A percentile compares a stretch with the other conserved stretches of the same genome.
These are phyloP conservation scores for Phycomyces blakesleeanus DNA, from an alignment of 192 early-diverging fungal species.

Conservation along the genomic window DNA sequence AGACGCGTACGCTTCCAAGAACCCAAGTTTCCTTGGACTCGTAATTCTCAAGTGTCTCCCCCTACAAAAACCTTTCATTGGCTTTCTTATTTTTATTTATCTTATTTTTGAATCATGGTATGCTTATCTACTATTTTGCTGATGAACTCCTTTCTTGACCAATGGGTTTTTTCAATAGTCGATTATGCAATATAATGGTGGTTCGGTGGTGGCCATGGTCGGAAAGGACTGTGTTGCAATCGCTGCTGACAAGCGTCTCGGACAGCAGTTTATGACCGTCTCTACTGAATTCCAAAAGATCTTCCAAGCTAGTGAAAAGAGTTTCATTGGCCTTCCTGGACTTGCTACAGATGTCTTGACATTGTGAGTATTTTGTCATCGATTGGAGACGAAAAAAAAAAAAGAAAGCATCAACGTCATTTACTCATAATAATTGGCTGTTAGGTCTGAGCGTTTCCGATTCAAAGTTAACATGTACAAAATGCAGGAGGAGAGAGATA, in stretches of 20 bases:
- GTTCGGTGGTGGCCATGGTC: conserved; percentile 91
- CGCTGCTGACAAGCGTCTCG: conserved; percentile 91
- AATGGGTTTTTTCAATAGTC: conserved; percentile 39
- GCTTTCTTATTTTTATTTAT: too few species aligned
- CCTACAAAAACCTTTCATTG: too few species aligned
- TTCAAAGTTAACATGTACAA: conserved; percentile 96
- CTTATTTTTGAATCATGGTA: too few species aligned
- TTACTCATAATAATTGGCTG: conserved; percentile 5
- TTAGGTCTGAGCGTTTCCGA: conserved; percentile 81
- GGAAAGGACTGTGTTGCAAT: conserved; percentile 99
- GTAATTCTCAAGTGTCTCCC: too few species aligned
- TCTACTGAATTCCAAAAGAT: conserved; percentile 94
- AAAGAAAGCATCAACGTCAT: not conserved
- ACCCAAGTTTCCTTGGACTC: too few species aligned
- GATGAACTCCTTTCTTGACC: not conserved
- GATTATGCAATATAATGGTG: conserved; percentile 94
- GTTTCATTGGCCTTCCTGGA: conserved; percentile 87
- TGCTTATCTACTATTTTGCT: too few species aligned
- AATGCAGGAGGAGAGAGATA: conserved; percentile 92
- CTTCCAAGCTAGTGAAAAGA: conserved; percentile 80
- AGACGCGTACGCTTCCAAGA: too few species aligned
- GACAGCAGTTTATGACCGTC: conserved; percentile 90
- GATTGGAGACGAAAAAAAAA: too few species aligned
- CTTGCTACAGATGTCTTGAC: conserved; percentile 97
- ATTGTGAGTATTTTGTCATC: conserved; percentile 56